A percentile compares a stretch with the other conserved stretches of the same genome.
Evolutionary conservation across 176 grass and related monocot genomes (phyloP).

Genomic region (Phoenix roebelenii): DNA sequence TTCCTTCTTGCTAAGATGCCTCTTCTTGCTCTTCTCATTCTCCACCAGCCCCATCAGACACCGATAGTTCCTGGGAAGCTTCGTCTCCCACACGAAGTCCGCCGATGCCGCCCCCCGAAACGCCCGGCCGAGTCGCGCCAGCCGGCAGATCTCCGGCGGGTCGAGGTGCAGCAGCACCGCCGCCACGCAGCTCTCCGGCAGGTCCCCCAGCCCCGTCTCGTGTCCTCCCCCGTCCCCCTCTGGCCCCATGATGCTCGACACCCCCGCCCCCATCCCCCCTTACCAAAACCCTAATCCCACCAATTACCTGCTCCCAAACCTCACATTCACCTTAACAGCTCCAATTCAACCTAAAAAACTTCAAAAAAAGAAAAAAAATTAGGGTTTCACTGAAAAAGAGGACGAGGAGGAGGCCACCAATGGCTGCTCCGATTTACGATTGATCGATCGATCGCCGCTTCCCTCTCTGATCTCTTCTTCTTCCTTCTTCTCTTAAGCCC

Average conservation of each 20-base stretch:
- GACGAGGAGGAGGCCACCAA: too few relatives aligned
- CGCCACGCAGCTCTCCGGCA: slow-evolving; percentile 78
- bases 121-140: slow-evolving; percentile 51
- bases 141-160: slow-evolving; percentile 66
- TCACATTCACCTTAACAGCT: too few relatives aligned
- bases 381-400: too few relatives aligned
- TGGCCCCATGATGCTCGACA: slow-evolving; percentile 43
- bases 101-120: slow-evolving; percentile 67
- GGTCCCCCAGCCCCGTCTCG: slow-evolving; percentile 48
- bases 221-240: slow-evolving; percentile 11
- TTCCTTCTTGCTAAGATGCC: slow-evolving; percentile 46
- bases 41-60: slow-evolving; percentile 56
- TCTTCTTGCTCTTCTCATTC: slow-evolving; percentile 14
- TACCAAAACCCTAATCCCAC: slow-evolving; percentile 12
- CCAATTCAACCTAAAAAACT: too few relatives aligned
- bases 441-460: too few relatives aligned
- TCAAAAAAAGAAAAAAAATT: too few relatives aligned
- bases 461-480: too few relatives aligned
- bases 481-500: too few relatives aligned
- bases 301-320: not conserved
- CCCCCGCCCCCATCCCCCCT: slow-evolving; percentile 55
- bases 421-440: too few relatives aligned
- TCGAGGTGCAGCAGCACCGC: slow-evolving; percentile 58
- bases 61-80: slow-evolving; percentile 71
- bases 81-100: slow-evolving; percentile 82